Evolutionary conservation across 768 basidiomycete species (phyloP).

Genomic region (Xerocomellus dryophilus): DNA sequence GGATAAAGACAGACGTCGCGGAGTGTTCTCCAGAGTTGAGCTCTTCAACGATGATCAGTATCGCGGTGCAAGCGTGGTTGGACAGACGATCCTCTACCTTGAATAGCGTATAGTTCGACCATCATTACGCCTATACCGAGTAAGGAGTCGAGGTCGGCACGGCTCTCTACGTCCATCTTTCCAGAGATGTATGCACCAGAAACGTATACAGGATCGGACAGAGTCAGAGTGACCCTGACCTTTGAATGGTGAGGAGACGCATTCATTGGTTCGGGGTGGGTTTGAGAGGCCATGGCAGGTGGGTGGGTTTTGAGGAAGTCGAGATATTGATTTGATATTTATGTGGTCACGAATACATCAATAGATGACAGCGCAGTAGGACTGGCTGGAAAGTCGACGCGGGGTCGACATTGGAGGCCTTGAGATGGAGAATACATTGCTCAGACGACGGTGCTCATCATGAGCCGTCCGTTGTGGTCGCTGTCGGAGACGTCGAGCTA

Average conservation of each 20-base stretch:
- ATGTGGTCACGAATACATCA: constrained; percentile 9
- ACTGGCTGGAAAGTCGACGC: constrained; percentile 6
- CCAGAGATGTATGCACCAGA: constrained; percentile 67
- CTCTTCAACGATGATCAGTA: constrained; percentile 42
- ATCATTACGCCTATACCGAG: constrained; percentile 74
- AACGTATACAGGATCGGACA: constrained; percentile 59
- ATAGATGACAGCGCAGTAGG: constrained; percentile 1
- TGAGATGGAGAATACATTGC: background rate
- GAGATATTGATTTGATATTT: constrained; percentile 12
- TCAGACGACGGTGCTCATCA: constrained; percentile 20
- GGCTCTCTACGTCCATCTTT: constrained; percentile 78
- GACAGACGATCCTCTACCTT: constrained; percentile 43
- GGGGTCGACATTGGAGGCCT: constrained; percentile 13
- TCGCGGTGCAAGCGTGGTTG: background rate
- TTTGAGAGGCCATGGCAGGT: constrained; percentile 30
- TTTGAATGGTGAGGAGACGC: constrained; percentile 76
- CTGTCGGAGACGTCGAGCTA: background rate
- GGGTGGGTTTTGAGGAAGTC: background rate
- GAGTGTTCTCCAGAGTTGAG: constrained; percentile 75
- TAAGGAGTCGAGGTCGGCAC: constrained; percentile 57
- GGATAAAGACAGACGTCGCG: constrained; percentile 74
- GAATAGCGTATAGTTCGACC: constrained; percentile 72
- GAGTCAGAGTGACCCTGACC: constrained; percentile 62
- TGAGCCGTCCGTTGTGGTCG: constrained; percentile 9
- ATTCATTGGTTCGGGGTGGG: constrained; percentile 69